Conservation (phyloP, 257 asterid species). For the Solanum commersonii region DNA sequence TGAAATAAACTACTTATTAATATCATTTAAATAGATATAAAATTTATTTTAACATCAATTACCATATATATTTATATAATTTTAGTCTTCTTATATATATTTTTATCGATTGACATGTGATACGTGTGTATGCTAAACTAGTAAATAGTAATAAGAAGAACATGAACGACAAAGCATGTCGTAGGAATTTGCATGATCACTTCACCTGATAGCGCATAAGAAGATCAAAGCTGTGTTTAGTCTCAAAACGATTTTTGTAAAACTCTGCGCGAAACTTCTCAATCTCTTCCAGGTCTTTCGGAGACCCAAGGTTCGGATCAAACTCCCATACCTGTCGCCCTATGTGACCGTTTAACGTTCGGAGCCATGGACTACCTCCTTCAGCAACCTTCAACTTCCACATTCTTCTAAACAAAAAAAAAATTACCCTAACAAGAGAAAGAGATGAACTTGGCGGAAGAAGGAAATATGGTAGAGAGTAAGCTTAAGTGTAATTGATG, state of each 20-base stretch:
- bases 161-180: neutral
- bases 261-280: constrained; percentile 51
- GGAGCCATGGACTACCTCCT: constrained; percentile 86
- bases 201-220: constrained; percentile 81
- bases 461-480: neutral
- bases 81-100: no score
- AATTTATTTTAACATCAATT: no score
- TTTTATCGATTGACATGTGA: no score
- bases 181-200: neutral
- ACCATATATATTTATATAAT: neutral
- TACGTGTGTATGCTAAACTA: no score
- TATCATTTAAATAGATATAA: neutral
- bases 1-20: no score
- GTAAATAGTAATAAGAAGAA: neutral
- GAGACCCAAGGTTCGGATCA: constrained; percentile 46
- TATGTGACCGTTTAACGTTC: constrained; percentile 49
- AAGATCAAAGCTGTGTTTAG: constrained; percentile 77
- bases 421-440: neutral
- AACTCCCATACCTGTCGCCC: constrained; percentile 90
- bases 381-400: constrained; percentile 84
- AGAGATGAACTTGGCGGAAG: neutral
- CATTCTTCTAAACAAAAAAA: constrained; percentile 25
- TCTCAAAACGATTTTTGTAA: constrained; percentile 42
- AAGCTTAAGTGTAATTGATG: no score
- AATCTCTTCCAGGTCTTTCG: constrained; percentile 66